Conservation (phyloP, 2,329 filamentous ascomycete genomes). For the Fusarium penzigii region DNA sequence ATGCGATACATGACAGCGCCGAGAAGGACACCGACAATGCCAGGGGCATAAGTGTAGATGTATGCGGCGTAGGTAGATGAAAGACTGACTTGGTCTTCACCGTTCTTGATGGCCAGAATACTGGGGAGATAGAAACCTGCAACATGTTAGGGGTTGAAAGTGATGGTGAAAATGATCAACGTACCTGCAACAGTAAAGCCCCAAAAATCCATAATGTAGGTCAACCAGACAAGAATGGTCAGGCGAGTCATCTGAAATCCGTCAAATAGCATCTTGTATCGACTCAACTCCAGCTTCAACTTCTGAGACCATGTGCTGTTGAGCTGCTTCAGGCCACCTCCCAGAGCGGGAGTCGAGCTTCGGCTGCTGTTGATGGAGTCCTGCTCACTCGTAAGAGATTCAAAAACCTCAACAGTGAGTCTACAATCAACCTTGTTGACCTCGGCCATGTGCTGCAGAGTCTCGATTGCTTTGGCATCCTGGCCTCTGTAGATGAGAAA, state of each 20-base stretch:
- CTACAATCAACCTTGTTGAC: conserved; percentile 37
- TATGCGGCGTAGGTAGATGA: conserved; percentile 52
- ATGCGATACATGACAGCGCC: conserved; percentile 43
- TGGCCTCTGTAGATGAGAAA: conserved; percentile 45
- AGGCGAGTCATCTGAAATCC: conserved; percentile 36
- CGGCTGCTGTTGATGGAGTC: conserved; percentile 20
- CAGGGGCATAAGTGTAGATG: conserved; percentile 55
- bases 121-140: conserved; percentile 45
- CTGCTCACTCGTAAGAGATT: conserved; percentile 25
- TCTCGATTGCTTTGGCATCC: conserved; percentile 48
- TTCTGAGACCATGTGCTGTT: conserved; percentile 18
- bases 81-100: conserved; percentile 43
- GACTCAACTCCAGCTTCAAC: conserved; percentile 13
- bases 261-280: conserved; percentile 38
- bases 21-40: conserved; percentile 51
- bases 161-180: not conserved
- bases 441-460: conserved; percentile 48
- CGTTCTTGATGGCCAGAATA: conserved; percentile 54
- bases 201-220: conserved; percentile 42
- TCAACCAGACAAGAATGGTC: conserved; percentile 39
- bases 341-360: conserved; percentile 17
- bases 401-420: conserved; percentile 40
- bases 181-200: conserved; percentile 40
- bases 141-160: not conserved
- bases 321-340: conserved; percentile 13